A percentile compares a stretch with the other conserved stretches of the same genome.
Evolutionary conservation across 106 monocot species (phyloP).

Genomic region (Dendrobium catenatum): DNA sequence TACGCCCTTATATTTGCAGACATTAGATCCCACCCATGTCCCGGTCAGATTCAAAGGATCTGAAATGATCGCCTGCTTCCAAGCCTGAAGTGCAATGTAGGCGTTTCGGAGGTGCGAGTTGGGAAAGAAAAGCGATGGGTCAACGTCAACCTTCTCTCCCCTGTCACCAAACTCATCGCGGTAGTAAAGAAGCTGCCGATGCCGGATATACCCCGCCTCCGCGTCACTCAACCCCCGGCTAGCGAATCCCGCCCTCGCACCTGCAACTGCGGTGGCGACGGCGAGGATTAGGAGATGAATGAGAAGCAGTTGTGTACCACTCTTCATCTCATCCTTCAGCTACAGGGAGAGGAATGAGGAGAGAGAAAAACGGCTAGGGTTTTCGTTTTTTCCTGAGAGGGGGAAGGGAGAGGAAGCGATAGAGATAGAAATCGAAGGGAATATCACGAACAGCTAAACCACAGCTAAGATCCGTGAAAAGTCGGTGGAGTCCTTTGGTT

Average conservation of each 20-base stretch:
- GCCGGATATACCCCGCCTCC: conserved; percentile 15
- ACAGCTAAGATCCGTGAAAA: conserved; percentile 29
- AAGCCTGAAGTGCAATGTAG: conserved; percentile 82
- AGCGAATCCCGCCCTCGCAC: neutral
- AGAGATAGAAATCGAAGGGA: neutral
- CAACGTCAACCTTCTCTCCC: conserved; percentile 26
- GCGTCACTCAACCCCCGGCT: conserved; percentile 3
- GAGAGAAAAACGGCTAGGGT: conserved; percentile 1
- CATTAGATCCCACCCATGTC: conserved; percentile 52
- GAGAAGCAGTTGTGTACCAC: conserved; percentile 5
- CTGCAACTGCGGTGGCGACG: neutral
- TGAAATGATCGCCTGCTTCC: conserved; percentile 74
- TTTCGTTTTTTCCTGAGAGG: neutral
- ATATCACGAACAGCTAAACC: conserved; percentile 33
- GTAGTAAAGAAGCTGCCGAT: conserved; percentile 55
- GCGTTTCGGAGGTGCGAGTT: conserved; percentile 48
- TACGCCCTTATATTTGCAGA: conserved; percentile 64
- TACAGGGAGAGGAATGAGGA: conserved; percentile 2
- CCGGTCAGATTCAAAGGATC: conserved; percentile 59
- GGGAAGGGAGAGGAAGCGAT: neutral
- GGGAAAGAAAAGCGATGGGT: conserved; percentile 34
- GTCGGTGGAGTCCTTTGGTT: neutral
- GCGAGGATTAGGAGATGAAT: conserved; percentile 7
- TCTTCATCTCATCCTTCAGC: conserved; percentile 21
- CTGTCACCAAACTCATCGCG: conserved; percentile 36